Conservation (phyloP, 345 rosid genomes). For the Boechera stricta region DNA sequence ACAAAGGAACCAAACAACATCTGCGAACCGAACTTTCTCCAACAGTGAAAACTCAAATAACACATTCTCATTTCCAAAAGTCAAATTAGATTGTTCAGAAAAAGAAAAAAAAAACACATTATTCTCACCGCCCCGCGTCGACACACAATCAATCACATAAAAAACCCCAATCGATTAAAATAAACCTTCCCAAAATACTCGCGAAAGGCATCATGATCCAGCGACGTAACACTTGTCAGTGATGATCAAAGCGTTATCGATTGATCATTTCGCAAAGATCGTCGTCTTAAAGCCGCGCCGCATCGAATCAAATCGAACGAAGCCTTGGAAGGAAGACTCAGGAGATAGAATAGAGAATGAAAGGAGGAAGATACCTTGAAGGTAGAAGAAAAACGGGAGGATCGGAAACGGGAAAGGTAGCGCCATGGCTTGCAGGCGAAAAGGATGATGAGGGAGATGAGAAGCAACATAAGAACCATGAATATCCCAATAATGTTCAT, state of each 20-base stretch:
- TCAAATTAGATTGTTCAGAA: constrained; percentile 24
- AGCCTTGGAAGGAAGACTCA: not conserved
- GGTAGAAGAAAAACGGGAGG: constrained; percentile 52
- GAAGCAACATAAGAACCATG: constrained; percentile 64
- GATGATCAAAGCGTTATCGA: constrained; percentile 22
- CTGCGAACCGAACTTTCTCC: not conserved
- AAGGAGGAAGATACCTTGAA: constrained; percentile 58
- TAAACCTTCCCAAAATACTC: not conserved
- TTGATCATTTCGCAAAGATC: constrained; percentile 19
- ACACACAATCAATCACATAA: not conserved
- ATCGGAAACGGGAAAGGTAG: constrained; percentile 55
- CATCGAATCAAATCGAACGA: constrained; percentile 7
- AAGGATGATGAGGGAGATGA: constrained; percentile 70
- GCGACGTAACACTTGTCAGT: constrained; percentile 26
- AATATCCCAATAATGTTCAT: constrained; percentile 54
- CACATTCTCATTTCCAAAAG: constrained; percentile 32
- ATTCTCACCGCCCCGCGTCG: not conserved
- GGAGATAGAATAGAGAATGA: not conserved
- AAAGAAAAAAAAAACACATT: not conserved
- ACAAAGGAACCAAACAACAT: constrained; percentile 18
- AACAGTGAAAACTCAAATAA: not conserved
- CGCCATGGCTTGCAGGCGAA: constrained; percentile 95
- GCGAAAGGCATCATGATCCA: constrained; percentile 26
- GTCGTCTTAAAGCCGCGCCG: not conserved
- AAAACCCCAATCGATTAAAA: not conserved